Conservation (phyloP, 345 rosid species). For the Lenwebbia sp. region DNA sequence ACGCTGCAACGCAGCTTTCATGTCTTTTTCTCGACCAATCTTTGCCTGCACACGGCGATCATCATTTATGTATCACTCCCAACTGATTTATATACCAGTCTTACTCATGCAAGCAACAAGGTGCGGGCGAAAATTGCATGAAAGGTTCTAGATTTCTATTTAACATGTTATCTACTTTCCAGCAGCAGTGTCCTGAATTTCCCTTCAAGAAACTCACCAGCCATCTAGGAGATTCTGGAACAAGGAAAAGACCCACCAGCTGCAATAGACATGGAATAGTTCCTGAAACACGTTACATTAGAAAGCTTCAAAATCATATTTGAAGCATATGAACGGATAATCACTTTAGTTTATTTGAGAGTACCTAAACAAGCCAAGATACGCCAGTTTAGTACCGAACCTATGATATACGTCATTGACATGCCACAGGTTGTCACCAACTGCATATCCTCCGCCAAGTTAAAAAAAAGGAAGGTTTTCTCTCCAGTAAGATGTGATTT, state of each 20-base stretch:
- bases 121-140: neutral
- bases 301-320: neutral
- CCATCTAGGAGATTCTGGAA: slow-evolving; percentile 31
- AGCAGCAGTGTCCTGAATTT: neutral
- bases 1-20: slow-evolving; percentile 4
- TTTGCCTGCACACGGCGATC: slow-evolving; percentile 14
- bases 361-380: slow-evolving; percentile 17
- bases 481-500: neutral
- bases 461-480: neutral
- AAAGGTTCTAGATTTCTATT: neutral
- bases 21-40: slow-evolving; percentile 14
- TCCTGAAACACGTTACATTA: slow-evolving; percentile 1
- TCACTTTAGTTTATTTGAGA: neutral
- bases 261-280: slow-evolving; percentile 10
- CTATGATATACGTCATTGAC: slow-evolving; percentile 10
- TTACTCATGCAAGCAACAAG: neutral
- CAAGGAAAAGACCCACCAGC: slow-evolving; percentile 10
- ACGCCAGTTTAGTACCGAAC: slow-evolving; percentile 21
- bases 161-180: neutral
- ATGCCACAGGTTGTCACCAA: slow-evolving; percentile 10
- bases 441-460: neutral
- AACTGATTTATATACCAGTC: neutral
- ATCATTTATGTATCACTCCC: neutral
- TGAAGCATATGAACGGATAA: neutral
- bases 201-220: slow-evolving; percentile 9